These are phyloP conservation scores for Nematocida major DNA, from an alignment of 371 early-diverging fungal species.

Conservation along the genomic window DNA sequence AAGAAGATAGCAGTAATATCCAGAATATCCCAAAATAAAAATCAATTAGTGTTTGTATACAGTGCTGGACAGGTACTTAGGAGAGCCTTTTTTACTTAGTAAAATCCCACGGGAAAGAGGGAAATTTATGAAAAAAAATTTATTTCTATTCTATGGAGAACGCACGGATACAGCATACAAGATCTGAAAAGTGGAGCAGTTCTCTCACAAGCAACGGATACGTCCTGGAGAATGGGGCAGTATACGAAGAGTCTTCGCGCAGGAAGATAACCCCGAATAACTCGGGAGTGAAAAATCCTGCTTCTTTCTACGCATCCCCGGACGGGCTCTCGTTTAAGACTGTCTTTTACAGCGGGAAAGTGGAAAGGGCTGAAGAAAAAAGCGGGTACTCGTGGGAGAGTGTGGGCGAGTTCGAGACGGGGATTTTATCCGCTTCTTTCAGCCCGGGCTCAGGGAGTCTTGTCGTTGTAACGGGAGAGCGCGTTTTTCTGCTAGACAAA, in stretches of 20 bases:
- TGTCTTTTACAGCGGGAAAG: not conserved
- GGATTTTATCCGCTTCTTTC: not conserved
- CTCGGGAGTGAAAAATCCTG: not conserved
- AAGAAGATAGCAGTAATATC: constrained; percentile 67
- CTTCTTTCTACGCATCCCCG: constrained; percentile 12
- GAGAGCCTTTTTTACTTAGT: no score
- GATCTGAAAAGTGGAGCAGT: not conserved
- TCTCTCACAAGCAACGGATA: constrained; percentile 2
- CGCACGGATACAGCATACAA: not conserved
- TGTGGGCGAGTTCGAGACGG: constrained; percentile 23
- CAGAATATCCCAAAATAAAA: not conserved
- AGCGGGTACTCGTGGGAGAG: constrained; percentile 10
- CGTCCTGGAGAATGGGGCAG: not conserved
- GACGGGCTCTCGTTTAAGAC: constrained; percentile 25
- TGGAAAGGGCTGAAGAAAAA: constrained; percentile 1
- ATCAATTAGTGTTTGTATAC: not conserved
- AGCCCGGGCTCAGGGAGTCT: constrained; percentile 22
- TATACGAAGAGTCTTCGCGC: not conserved
- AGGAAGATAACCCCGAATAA: not conserved
- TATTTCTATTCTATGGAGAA: constrained; percentile 32
- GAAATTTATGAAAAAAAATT: no score
- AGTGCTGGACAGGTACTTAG: no score
- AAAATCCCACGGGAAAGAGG: no score
- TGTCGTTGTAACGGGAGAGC: constrained; percentile 3
- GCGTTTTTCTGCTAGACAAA: constrained; percentile 29